Evolutionary conservation across 805 yeast genomes (phyloP), one percentile per base, ranked within the genome.

Genomic region (Pichia nanzhaoensis): DNA sequence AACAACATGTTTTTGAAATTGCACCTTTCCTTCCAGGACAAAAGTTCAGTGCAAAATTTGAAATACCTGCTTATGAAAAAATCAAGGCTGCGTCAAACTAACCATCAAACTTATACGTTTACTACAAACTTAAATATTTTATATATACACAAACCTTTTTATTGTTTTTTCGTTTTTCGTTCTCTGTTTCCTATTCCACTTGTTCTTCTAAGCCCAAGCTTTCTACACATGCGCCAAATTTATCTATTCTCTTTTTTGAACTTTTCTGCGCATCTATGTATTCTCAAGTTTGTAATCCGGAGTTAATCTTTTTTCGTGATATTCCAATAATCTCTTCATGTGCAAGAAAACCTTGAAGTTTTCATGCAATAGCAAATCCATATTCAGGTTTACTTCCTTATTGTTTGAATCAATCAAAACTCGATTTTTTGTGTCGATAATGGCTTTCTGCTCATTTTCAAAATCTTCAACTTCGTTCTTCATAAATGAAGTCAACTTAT

Each of bases 11-110:
- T 24, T 69, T 82, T 45, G 77, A 77, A 43, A 67, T 82, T 39
- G 86, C 81, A 18, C 96, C 96, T 3, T 75, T 90, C 36, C 64
- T 88, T 37, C 95, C 95, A 1, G 95, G 95, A 16, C 95, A 88
- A 58, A 55, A 67, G 42, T 79, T 80, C 56, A 75, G 79, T 17
- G 76, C 74, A 22, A 74, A 78, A 51, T 84, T 84, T 59, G 75
- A 77, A 38, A 75, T 78, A 32, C 87, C 93, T 12, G 93, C 87
- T 13, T 74, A 66, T 48, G 64, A 77, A 57, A 82, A 85, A 65
- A 59, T 65, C 17, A 34, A 22, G 8, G 33, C 33, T 8, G 28
- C 17, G 27, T 21, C 41, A 14, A 30, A 31, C 30, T 21, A 10
- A 24, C 10, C 28, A 24, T 24, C 10, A 24, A 24, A 24, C 28